A percentile compares a stretch with the other conserved stretches of the same genome.
These are phyloP conservation scores for Pseudonitzschia multiseries DNA, from an alignment of 108 stramenopile genomes.

Conservation along the genomic window DNA sequence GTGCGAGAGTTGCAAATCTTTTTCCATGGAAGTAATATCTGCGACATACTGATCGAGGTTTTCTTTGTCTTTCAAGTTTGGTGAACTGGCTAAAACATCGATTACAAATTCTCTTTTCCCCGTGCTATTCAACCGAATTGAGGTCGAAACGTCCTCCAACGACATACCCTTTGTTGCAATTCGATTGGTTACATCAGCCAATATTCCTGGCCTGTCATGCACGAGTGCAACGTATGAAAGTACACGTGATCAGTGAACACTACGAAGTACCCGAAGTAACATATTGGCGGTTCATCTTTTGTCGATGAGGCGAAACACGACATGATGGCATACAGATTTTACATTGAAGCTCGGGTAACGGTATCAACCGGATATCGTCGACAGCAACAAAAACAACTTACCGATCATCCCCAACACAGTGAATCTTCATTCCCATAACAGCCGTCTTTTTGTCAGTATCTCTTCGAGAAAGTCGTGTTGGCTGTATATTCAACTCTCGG, in stretches of 20 bases:
- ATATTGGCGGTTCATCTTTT: no score
- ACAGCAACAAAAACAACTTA: slow-evolving; percentile 23
- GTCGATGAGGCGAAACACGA: no score
- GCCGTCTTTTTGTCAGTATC: slow-evolving; percentile 45
- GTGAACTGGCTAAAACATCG: slow-evolving; percentile 56
- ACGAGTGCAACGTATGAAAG: slow-evolving; percentile 1
- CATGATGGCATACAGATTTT: no score
- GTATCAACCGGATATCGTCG: no score
- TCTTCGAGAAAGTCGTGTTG: slow-evolving; percentile 51
- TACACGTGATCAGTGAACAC: not conserved
- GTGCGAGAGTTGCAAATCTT: slow-evolving; percentile 53
- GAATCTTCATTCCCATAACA: slow-evolving; percentile 65
- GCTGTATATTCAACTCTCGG: slow-evolving; percentile 58
- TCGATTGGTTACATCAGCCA: slow-evolving; percentile 70
- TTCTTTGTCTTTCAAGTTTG: slow-evolving; percentile 50
- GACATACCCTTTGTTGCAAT: slow-evolving; percentile 64
- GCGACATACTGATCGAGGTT: slow-evolving; percentile 44
- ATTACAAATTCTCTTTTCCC: slow-evolving; percentile 68
- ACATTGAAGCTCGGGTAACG: no score
- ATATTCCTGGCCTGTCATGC: slow-evolving; percentile 74
- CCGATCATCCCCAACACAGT: slow-evolving; percentile 81
- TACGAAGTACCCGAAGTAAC: not conserved
- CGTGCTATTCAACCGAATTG: slow-evolving; percentile 46
- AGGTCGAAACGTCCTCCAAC: slow-evolving; percentile 75
- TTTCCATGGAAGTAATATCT: slow-evolving; percentile 57